Evolutionary conservation across 352 stramenopile species (phyloP), one percentile per base, ranked within the genome.

Genomic region (Pythium insidiosum): DNA sequence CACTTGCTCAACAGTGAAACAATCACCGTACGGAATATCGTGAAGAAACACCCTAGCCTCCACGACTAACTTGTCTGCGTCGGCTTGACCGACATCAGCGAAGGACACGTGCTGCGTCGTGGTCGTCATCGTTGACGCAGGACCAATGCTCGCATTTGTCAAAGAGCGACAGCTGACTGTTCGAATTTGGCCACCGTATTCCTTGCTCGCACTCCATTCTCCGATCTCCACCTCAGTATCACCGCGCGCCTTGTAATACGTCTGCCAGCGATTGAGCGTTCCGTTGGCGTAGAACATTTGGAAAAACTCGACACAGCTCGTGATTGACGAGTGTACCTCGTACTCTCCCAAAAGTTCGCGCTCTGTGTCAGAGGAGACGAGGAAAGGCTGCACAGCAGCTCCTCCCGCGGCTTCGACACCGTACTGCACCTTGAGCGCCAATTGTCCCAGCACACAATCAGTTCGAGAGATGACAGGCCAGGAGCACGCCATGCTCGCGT

Each of bases 1-100:
- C 19, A 87, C 63, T 36, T 81, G 66, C 54, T 92, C 79, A 18
- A 93, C 77, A 2, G 71, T 75, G 44, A 93, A 93, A 53, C 76
- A 90, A 39, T 93, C 80, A 25, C 80, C 80, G 43, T 93, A 93
- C 11, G 80, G 80, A 49, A 93, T 93, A 26, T 93, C 80, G 52
- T 90, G 80, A 42, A 93, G 56, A 26, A 80, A 61, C 15, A 77
- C 63, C 43, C 74, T 79, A 9, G 63, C 62, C 46, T 87, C 69
- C 24, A 90, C 58, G 11, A 84, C 60, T 23, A 88, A 64, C 34
- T 62, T 68, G 10, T 81, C 70, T 9, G 44, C 56, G 28, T 70
- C 68, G 5, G 58, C 54, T 38, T 67, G 50, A 2, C 50, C 51
- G 6, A 51, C 30, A 10, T 80, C 60, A 1, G 48, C 30, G 47